Conservation (phyloP, 306 rosid species). For the Fragaria ananassa region DNA sequence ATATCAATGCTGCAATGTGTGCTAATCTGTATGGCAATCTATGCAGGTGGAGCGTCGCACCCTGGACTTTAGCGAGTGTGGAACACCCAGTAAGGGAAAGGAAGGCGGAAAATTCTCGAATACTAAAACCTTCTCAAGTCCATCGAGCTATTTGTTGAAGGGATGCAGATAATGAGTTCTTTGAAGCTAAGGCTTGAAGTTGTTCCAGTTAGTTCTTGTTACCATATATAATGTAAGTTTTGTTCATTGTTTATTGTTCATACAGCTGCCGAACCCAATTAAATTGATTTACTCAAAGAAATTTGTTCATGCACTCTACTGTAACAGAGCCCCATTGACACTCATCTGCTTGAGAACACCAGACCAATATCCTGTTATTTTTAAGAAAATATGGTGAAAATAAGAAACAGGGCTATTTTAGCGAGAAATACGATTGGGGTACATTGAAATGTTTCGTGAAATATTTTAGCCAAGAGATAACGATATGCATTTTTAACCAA, state of each 20-base stretch:
- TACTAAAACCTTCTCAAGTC: conserved; percentile 50
- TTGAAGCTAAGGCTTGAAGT: neutral
- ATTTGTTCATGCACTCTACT: neutral
- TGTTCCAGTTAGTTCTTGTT: neutral
- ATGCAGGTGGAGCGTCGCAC: conserved; percentile 73
- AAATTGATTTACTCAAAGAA: neutral
- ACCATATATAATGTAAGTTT: neutral
- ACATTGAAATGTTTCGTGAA: too few relatives aligned
- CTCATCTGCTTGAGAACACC: neutral
- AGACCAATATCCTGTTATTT: neutral
- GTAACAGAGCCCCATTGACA: neutral
- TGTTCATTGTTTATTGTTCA: neutral
- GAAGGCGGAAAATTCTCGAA: conserved; percentile 50
- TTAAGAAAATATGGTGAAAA: too few relatives aligned
- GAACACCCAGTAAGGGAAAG: conserved; percentile 56
- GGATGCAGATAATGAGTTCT: conserved; percentile 55
- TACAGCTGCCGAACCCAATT: neutral
- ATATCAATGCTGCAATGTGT: neutral
- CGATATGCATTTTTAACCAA: too few relatives aligned
- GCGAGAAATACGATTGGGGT: too few relatives aligned
- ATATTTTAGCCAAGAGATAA: too few relatives aligned
- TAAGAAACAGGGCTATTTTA: too few relatives aligned
- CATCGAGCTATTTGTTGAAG: conserved; percentile 74
- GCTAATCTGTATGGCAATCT: neutral
- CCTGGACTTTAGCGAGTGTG: conserved; percentile 96